Conservation (phyloP, 208 protist genomes). For the Leishmania major region DNA sequence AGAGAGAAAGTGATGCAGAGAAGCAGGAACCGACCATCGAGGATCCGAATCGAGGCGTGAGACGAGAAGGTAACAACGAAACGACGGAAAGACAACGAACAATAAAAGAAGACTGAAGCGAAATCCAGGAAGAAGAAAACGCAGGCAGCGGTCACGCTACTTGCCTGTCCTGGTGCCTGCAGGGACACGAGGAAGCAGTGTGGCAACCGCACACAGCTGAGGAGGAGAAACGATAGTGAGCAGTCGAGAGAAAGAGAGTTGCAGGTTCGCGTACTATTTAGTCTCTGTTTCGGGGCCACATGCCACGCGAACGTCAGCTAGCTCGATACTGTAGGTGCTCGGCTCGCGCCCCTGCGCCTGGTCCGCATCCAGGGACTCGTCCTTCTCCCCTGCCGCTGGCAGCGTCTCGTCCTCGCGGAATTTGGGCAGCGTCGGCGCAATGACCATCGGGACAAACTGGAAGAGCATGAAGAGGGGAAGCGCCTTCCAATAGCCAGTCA, state of each 20-base stretch:
- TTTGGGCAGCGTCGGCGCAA: conserved; percentile 20
- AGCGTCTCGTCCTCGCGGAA: conserved; percentile 32
- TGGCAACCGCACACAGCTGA: not conserved
- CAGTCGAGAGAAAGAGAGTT: not conserved
- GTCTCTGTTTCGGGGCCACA: not conserved
- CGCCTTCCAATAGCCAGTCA: conserved; percentile 32
- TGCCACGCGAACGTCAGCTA: not conserved
- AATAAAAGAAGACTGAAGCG: not conserved
- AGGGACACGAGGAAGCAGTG: not conserved
- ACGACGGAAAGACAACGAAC: not conserved
- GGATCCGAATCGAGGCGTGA: not conserved
- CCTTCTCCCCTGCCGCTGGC: not conserved
- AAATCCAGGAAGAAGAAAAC: not conserved
- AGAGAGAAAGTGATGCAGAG: not conserved
- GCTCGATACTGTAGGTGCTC: not conserved
- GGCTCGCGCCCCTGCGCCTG: not conserved
- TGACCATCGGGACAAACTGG: conserved; percentile 30
- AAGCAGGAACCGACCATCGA: not conserved
- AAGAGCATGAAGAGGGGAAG: conserved; percentile 31
- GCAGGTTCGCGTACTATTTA: not conserved
- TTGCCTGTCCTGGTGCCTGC: not conserved
- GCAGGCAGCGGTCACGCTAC: not conserved
- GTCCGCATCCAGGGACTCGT: conserved; percentile 9
- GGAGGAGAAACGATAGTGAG: not conserved
- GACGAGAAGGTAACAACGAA: not conserved